Evolutionary conservation across 2,329 filamentous ascomycete genomes (phyloP), one percentile per base, ranked within the genome.

Genomic region (Fusarium brachygibbosum): DNA sequence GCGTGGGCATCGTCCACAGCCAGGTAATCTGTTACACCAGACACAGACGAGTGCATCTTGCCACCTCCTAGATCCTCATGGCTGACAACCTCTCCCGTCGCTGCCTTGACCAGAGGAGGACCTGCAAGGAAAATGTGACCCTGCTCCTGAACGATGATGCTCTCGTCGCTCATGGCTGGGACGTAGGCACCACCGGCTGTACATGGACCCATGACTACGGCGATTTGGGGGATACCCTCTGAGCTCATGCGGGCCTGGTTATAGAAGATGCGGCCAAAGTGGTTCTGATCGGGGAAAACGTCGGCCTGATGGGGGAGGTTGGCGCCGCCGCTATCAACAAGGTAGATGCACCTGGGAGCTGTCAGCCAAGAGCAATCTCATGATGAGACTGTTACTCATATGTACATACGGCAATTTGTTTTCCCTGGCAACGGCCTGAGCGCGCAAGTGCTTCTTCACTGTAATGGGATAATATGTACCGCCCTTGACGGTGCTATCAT

Each of bases 81-180:
- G 42, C 88, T 93, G 57, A 98, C 94, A 31, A 93, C 90, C 80
- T 99, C 95, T 14, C 95, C 96, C 0, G 96, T 99, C 13, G 95
- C 95, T 11, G 96, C 96, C 82, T 98, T 97, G 68, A 99, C 96
- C 1, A 99, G 85, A 0, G 96, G 95, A 19, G 95, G 95, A 0
- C 95, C 96, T 1, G 95, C 95, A 3, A 99, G 88, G 84, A 98
- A 99, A 77, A 99, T 97, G 72, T 97, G 94, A n/a, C 95, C 95
- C 79, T 98, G 94, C 53, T 94, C 91, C 76, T 93, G 90, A 38
- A 98, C 96, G 69, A 99, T 98, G 79, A 99, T 98, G 77, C 90
- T 94, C 85, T 98, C 96, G 78, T 98, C 96, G 64, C 92, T 95
- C 95, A 99, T 98, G 75, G 93, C 93, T 13, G 95, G 95, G 13